phyloP scores from a whole-genome alignment of 2,329 filamentous ascomycete genomes.

The Pyrenochaeta sp. region DNA sequence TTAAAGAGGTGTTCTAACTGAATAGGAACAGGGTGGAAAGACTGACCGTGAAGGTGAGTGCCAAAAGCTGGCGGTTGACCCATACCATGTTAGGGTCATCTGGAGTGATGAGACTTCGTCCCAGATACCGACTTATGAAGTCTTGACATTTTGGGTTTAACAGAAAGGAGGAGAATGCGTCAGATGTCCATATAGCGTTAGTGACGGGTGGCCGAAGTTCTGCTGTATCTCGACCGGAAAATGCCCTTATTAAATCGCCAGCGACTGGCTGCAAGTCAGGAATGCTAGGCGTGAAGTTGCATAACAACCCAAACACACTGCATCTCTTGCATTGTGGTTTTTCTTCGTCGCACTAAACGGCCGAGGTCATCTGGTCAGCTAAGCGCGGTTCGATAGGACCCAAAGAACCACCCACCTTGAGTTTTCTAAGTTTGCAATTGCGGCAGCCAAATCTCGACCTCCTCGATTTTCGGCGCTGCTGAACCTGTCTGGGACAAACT shows the following conservation, averaged over 20 bases:
- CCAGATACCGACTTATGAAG: slow-evolving; percentile 5
- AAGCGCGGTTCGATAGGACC: not conserved
- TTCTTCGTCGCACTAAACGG: not conserved
- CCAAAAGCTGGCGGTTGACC: not conserved
- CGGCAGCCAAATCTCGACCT: slow-evolving; percentile 5
- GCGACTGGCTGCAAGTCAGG: not conserved
- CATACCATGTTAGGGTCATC: not conserved
- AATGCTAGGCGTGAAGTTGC: not conserved
- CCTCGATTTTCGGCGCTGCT: not conserved
- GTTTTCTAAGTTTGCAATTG: slow-evolving; percentile 4
- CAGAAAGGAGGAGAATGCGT: not conserved
- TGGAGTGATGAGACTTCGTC: not conserved
- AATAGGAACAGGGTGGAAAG: not conserved
- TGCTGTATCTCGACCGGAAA: not conserved
- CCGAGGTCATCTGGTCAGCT: not conserved
- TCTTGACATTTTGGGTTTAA: slow-evolving; percentile 1
- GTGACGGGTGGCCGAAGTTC: not conserved
- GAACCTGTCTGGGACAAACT: not conserved
- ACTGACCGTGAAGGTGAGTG: not conserved
- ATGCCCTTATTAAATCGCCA: not conserved
- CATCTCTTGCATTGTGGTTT: slow-evolving; percentile 2
- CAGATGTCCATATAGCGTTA: not conserved
- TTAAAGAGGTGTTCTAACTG: not conserved
- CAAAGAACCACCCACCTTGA: not conserved
- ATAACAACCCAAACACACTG: not conserved